These are phyloP conservation scores for Thelephora ganbajun DNA, from an alignment of 768 basidiomycete species.

Conservation along the genomic window DNA sequence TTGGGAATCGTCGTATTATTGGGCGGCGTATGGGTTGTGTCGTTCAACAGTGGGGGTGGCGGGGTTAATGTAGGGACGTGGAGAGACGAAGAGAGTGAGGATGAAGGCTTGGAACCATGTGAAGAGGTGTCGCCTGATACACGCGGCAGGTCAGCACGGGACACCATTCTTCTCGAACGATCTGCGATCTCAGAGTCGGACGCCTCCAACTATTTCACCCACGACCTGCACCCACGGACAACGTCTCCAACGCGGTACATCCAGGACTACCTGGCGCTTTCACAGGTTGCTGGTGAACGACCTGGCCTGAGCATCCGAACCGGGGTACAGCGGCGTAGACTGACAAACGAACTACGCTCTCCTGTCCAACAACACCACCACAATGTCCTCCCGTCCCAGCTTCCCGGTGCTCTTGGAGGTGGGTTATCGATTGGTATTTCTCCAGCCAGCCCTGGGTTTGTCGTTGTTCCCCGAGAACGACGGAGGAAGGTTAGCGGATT, in stretches of 20 bases:
- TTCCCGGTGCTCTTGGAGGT: conserved; percentile 12
- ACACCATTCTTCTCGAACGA: not conserved
- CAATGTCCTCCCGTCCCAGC: conserved; percentile 6
- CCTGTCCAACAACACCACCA: not conserved
- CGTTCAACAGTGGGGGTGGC: conserved; percentile 50
- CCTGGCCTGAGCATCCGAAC: conserved; percentile 1
- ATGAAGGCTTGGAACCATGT: conserved; percentile 2
- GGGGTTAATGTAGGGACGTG: conserved; percentile 30
- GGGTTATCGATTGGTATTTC: conserved; percentile 70
- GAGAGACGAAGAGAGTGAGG: conserved; percentile 27
- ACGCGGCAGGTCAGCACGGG: not conserved
- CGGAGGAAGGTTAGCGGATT: conserved; percentile 29
- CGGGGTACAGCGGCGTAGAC: conserved; percentile 6
- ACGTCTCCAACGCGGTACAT: not conserved
- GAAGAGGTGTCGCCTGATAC: not conserved
- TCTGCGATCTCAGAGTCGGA: conserved; percentile 3
- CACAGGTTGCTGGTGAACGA: not conserved
- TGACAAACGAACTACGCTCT: not conserved
- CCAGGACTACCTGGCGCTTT: not conserved
- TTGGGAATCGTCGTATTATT: conserved; percentile 70
- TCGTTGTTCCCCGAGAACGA: conserved; percentile 42
- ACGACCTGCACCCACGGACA: conserved; percentile 1
- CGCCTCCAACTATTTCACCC: conserved; percentile 1
- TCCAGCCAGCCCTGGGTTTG: conserved; percentile 66
- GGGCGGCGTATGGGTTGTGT: conserved; percentile 83